phyloP scores from a whole-genome alignment of 768 basidiomycete species.

The Hypsizygus marmoreus region DNA sequence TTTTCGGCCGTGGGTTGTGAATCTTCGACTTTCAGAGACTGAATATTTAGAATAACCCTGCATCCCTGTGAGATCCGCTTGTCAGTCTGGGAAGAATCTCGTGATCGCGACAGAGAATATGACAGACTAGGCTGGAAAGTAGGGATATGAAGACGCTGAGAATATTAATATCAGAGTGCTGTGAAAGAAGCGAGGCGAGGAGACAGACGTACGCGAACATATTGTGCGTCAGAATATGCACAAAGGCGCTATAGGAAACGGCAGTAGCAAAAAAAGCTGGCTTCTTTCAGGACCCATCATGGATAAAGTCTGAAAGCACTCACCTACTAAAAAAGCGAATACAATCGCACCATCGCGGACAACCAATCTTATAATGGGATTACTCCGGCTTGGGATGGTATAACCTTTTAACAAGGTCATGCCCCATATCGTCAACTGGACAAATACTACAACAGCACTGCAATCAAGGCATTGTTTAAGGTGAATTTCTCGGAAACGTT shows the following conservation, averaged over 20 bases:
- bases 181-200: not conserved
- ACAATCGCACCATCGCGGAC: slow-evolving; percentile 11
- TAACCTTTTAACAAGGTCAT: slow-evolving; percentile 5
- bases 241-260: slow-evolving; percentile 12
- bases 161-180: not conserved
- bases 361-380: slow-evolving; percentile 2
- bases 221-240: slow-evolving; percentile 8
- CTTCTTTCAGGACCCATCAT: not conserved
- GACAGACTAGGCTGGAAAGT: slow-evolving; percentile 11
- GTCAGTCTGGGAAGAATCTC: not conserved
- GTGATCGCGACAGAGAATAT: not conserved
- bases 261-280: slow-evolving; percentile 9
- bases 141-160: slow-evolving; percentile 12
- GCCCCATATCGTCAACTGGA: slow-evolving; percentile 11
- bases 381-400: not conserved
- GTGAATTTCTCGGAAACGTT: not conserved
- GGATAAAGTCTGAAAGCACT: slow-evolving; percentile 1
- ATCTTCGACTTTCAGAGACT: no score
- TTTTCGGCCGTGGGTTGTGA: not conserved
- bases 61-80: no score
- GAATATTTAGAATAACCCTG: slow-evolving; percentile 5
- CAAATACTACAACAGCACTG: slow-evolving; percentile 3
- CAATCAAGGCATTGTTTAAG: not conserved
- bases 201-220: slow-evolving; percentile 10
- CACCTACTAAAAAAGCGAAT: slow-evolving; percentile 3